Base-by-base conservation (phyloP, 73 alveolate genomes). In the Chromera velia region DNA sequence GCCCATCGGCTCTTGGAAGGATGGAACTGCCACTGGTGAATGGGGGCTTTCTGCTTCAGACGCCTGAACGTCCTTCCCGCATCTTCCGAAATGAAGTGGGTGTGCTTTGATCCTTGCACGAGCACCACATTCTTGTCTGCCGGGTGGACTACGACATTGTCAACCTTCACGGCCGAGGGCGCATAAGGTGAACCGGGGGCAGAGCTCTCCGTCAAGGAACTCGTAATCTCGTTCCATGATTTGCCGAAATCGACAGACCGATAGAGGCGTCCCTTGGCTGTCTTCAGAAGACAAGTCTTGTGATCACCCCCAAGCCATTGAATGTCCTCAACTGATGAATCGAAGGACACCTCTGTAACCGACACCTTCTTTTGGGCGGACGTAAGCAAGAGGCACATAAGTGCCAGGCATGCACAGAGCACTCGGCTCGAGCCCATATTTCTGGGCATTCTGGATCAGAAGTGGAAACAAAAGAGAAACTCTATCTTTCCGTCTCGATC, bases 151-250 rank as follows among this genome's bases (percentile, higher is more conserved):
- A 40, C 22, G 22, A 40, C 13, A 13, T 13, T 40, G 55, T 40
- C 55, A 13, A 40, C 55, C 22, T 4, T 40, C 22, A 40, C 13
- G 55, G 55, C 55, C 55, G 55, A 7, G 55, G 55, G 22, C n/a
- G n/a, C n/a, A n/a, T n/a, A n/a, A n/a, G n/a, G n/a, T n/a, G n/a
- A n/a, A n/a, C n/a, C n/a, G 4, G 55, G 55, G 22, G 55, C 55
- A 40, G 22, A 4, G 13, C 22, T 4, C 55, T 40, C 55, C 13
- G 55, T 40, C 22, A 40, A 13, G 55, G 22, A 7, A 13, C 13
- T 40, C 22, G 85, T 78, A 70, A 78, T 78, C 73, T 78, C 85
- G 19, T 67, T 67, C 85, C 85, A 78, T 17, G 77, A 45, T 45
- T 78, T 75, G 13, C 85, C 85, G 30, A 72, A 75, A 31, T 78